Base-by-base conservation (phyloP, 1,139 yeast genomes). In the Lodderomyces jiufengensis region DNA sequence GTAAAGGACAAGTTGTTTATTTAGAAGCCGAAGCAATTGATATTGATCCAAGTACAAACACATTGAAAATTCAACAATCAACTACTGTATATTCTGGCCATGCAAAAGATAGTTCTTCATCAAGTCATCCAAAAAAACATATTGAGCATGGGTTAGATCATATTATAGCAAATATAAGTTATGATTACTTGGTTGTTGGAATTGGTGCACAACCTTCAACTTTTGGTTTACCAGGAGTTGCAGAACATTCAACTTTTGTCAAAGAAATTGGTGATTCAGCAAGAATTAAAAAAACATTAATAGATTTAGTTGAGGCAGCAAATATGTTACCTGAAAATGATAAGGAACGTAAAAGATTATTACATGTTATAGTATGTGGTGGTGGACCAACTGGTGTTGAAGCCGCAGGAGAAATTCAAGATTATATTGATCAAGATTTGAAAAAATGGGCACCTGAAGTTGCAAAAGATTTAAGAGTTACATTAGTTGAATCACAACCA, bases 311-410 rank as follows among this genome's bases (percentile, higher is more conserved):
- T 52, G 95, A 85, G 64, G 80, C 83, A 46, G 95, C 95, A 30
- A 78, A 84, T 46, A 73, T 82, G 52, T 74, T 83, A 57, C 82
- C 88, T 29, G 67, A 71, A 45, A 80, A 76, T 40, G 87, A 83
- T 50, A 78, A 78, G 24, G 92, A 84, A 56, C 77, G 95, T 61
- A 78, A 80, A 67, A 74, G 94, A 57, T 70, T 86, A 50, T 72
- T 87, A 50, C 82, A 82, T 46, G 80, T 87, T 49, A 86, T 87
- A 41, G 92, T 87, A 41, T 92, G 90, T 45, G 96, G 96, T 50
- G 96, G 95, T 56, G 96, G 96, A 42, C 95, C 96, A 54, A 87
- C 96, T 34, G 96, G 96, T 63, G 95, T 87, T 42, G 96, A 87
- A 62, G 84, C 86, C 52, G 95, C 96, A 45, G 96, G 95, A 51